Percentiles rank a stretch among this genome's conserved stretches.
Conservation (phyloP, 2,329 filamentous ascomycete species). For the Alternaria sp. region DNA sequence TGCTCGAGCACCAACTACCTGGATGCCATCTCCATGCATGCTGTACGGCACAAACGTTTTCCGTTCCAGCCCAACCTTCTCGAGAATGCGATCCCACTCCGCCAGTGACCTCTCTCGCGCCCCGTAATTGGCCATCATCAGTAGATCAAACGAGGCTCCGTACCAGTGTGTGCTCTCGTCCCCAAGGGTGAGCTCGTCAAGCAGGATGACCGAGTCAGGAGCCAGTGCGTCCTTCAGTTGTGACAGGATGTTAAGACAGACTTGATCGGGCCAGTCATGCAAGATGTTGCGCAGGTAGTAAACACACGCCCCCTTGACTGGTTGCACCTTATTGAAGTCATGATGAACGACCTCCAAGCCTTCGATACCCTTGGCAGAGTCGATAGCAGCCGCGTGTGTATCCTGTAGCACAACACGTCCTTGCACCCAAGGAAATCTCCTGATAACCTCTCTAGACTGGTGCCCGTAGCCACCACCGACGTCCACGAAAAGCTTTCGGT, state of each 20-base stretch:
- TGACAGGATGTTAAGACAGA: conserved; percentile 4
- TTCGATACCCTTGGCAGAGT: conserved; percentile 6
- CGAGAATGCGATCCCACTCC: conserved; percentile 12
- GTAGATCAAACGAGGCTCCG: conserved; percentile 11
- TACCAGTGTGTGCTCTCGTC: conserved; percentile 13
- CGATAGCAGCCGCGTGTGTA: conserved; percentile 11
- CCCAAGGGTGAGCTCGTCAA: conserved; percentile 7
- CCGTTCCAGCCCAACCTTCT: conserved; percentile 11
- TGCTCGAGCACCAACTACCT: conserved; percentile 5
- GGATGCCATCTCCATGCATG: conserved; percentile 11
- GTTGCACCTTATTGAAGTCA: conserved; percentile 10
- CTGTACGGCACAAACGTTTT: conserved; percentile 11
- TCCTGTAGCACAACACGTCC: conserved; percentile 10
- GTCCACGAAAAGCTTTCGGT: conserved; percentile 8
- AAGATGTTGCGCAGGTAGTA: conserved; percentile 15
- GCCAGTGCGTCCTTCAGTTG: conserved; percentile 10
- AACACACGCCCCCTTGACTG: conserved; percentile 3
- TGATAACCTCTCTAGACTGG: conserved; percentile 7
- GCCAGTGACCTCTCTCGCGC: conserved; percentile 9
- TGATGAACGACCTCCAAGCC: conserved; percentile 8
- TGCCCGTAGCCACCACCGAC: conserved; percentile 12
- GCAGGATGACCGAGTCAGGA: conserved; percentile 13
- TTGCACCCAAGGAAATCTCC: conserved; percentile 7
- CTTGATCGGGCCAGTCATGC: conserved; percentile 14
- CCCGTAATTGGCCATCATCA: conserved; percentile 16